Percentiles rank a stretch among this genome's conserved stretches.
These are phyloP conservation scores for Jamesozyma lodderae DNA, from an alignment of 805 yeast species.

Conservation along the genomic window DNA sequence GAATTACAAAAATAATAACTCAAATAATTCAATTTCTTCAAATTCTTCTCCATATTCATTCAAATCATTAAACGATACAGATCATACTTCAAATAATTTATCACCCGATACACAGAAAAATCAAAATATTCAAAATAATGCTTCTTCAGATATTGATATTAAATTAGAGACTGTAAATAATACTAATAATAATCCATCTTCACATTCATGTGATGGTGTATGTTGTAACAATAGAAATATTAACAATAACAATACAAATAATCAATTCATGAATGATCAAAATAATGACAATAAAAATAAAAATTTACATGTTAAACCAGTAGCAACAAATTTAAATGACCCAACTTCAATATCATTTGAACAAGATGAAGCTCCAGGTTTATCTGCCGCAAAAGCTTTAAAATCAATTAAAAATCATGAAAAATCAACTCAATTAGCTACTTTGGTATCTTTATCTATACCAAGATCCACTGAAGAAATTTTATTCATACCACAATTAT, in stretches of 20 bases:
- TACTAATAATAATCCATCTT: not conserved
- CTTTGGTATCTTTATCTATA: conserved; percentile 58
- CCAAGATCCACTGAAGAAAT: conserved; percentile 78
- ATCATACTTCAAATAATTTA: conserved; percentile 2
- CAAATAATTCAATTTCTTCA: not conserved
- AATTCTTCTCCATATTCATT: conserved; percentile 1
- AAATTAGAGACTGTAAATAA: not conserved
- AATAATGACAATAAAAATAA: not conserved
- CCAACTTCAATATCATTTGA: conserved; percentile 43
- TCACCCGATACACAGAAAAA: not conserved
- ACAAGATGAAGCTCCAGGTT: conserved; percentile 66
- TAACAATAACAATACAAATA: not conserved
- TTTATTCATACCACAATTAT: conserved; percentile 58
- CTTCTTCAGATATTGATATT: not conserved
- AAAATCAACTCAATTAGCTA: conserved; percentile 40
- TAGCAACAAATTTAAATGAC: conserved; percentile 20
- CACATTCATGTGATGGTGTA: conserved; percentile 4
- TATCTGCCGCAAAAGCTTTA: conserved; percentile 56
- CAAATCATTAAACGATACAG: conserved; percentile 1
- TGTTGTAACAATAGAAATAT: not conserved
- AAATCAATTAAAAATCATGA: conserved; percentile 49
- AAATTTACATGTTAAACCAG: conserved; percentile 20
- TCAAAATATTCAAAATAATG: not conserved
- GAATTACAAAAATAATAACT: not conserved
- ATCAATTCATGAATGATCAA: too few relatives aligned